Evolutionary conservation across 2,329 filamentous ascomycete species (phyloP).

Genomic region (Claviceps sorghi): DNA sequence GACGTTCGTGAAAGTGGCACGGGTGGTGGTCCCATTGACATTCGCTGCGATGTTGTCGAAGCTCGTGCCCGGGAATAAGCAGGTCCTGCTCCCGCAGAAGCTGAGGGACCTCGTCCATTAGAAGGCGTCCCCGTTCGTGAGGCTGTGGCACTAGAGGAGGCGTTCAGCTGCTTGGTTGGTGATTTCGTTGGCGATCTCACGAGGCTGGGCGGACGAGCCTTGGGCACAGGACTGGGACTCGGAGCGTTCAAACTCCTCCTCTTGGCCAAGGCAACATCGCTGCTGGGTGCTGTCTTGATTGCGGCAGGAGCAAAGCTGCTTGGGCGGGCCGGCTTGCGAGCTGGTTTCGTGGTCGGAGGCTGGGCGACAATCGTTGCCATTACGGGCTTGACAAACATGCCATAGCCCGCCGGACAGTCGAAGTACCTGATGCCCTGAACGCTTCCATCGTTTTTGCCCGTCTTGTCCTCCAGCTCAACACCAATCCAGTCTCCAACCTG

Average conservation of each 20-base stretch:
- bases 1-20: constrained; percentile 28
- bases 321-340: constrained; percentile 29
- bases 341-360: constrained; percentile 23
- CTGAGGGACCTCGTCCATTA: constrained; percentile 31
- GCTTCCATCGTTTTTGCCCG: constrained; percentile 87
- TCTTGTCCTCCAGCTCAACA: constrained; percentile 67
- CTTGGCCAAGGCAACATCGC: constrained; percentile 41
- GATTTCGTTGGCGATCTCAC: constrained; percentile 61
- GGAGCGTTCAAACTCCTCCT: constrained; percentile 56
- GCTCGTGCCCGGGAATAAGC: constrained; percentile 36
- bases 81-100: constrained; percentile 13
- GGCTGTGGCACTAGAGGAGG: constrained; percentile 40
- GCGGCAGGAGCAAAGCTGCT: constrained; percentile 32
- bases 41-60: constrained; percentile 37
- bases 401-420: constrained; percentile 58
- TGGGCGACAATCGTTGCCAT: constrained; percentile 48
- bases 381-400: constrained; percentile 72
- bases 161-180: constrained; percentile 56
- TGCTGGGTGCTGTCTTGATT: constrained; percentile 23
- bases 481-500: constrained; percentile 77
- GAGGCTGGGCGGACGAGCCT: constrained; percentile 41
- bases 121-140: constrained; percentile 54
- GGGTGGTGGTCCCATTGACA: constrained; percentile 55
- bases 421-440: constrained; percentile 84
- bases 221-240: constrained; percentile 56